Percentiles rank a stretch among this genome's conserved stretches.
These are phyloP conservation scores for Penicillium sp. DNA, from an alignment of 2,329 filamentous ascomycete genomes.

Conservation along the genomic window DNA sequence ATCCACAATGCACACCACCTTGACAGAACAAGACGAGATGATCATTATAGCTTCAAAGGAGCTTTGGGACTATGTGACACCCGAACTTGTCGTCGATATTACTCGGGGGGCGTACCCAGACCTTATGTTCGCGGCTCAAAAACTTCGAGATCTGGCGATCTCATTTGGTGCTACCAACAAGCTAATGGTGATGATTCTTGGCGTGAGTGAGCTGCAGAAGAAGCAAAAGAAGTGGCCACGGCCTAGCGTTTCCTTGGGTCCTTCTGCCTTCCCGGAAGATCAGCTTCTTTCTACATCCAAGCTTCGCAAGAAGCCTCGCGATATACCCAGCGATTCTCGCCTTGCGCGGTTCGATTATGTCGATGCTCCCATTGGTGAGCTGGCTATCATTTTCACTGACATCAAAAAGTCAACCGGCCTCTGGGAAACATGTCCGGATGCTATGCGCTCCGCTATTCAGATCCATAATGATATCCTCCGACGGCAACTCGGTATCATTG, in stretches of 20 bases:
- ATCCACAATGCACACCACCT: slow-evolving; percentile 72
- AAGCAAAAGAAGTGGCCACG: slow-evolving; percentile 74
- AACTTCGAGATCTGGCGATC: slow-evolving; percentile 90
- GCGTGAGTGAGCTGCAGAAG: slow-evolving; percentile 85
- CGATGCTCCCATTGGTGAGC: slow-evolving; percentile 83
- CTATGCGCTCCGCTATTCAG: slow-evolving; percentile 96
- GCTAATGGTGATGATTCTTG: slow-evolving; percentile 99
- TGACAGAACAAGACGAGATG: slow-evolving; percentile 89
- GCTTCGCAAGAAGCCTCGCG: slow-evolving; percentile 60
- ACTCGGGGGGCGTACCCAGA: slow-evolving; percentile 83
- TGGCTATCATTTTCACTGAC: slow-evolving; percentile 95
- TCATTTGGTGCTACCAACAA: slow-evolving; percentile 92
- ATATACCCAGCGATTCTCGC: slow-evolving; percentile 74
- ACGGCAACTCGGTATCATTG: slow-evolving; percentile 85
- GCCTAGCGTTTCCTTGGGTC: slow-evolving; percentile 81
- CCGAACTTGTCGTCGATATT: slow-evolving; percentile 88
- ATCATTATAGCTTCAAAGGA: slow-evolving; percentile 88
- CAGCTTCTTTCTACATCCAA: slow-evolving; percentile 63
- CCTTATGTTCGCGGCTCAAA: slow-evolving; percentile 92
- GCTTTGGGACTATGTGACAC: slow-evolving; percentile 91
- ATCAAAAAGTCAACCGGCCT: slow-evolving; percentile 97
- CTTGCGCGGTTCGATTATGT: slow-evolving; percentile 88
- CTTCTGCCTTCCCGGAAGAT: slow-evolving; percentile 67
- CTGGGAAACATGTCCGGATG: slow-evolving; percentile 92
- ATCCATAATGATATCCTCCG: slow-evolving; percentile 98